phyloP scores from a whole-genome alignment of 106 monocot genomes.

The Narthecium ossifragum region DNA sequence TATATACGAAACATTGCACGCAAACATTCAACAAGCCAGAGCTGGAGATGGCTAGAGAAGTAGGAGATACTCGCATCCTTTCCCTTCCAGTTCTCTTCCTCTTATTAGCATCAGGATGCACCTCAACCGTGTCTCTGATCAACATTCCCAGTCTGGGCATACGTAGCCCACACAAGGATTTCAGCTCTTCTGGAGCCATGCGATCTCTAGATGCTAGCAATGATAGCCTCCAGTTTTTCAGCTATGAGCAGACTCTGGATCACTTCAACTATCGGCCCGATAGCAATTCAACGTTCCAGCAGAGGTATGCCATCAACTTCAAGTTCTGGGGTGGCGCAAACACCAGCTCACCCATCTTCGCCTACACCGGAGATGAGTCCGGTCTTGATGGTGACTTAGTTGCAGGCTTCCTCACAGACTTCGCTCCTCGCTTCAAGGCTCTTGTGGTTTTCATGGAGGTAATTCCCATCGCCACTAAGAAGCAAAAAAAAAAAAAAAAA shows the following conservation, averaged over 20 bases:
- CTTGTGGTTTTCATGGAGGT: conserved; percentile 94
- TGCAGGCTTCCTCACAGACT: conserved; percentile 82
- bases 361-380: conserved; percentile 88
- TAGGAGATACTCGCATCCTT: no score
- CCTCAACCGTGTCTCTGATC: neutral
- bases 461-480: no score
- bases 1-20: no score
- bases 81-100: neutral
- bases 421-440: conserved; percentile 74
- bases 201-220: no score
- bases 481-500: no score
- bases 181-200: no score
- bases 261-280: conserved; percentile 39
- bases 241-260: conserved; percentile 34
- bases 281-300: conserved; percentile 31
- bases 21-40: no score
- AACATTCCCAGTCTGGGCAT: neutral
- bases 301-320: conserved; percentile 31
- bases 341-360: conserved; percentile 64
- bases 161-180: neutral
- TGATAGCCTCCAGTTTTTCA: neutral
- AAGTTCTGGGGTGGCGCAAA: conserved; percentile 35
- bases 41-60: no score
- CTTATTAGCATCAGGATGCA: conserved; percentile 4
- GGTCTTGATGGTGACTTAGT: conserved; percentile 79